Conservation (phyloP, 2,329 filamentous ascomycete genomes). For the Pseudocercospora pini-densiflorae region DNA sequence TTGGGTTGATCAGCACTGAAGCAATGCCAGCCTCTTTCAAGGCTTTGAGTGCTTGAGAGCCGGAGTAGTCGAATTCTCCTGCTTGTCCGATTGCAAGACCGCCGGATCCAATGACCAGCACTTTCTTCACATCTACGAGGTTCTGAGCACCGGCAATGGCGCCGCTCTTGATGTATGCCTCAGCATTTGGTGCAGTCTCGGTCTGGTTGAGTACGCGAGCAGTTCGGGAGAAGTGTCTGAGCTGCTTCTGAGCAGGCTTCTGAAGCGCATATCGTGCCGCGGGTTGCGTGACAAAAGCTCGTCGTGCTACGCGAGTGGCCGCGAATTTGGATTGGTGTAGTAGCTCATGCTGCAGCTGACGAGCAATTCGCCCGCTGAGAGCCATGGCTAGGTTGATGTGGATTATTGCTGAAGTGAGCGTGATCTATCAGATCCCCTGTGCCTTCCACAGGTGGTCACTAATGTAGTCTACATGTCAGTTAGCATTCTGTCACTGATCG, state of each 20-base stretch:
- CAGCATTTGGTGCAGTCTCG: constrained; percentile 76
- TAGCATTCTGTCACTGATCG: neutral
- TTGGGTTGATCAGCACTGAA: constrained; percentile 95
- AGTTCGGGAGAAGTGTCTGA: constrained; percentile 35
- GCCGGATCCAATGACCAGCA: constrained; percentile 93
- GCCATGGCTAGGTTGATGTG: constrained; percentile 33
- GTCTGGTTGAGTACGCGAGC: constrained; percentile 43
- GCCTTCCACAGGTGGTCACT: constrained; percentile 73
- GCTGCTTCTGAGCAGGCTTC: constrained; percentile 26
- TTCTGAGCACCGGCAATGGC: constrained; percentile 77
- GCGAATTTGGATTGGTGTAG: constrained; percentile 32
- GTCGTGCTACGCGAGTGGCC: constrained; percentile 32
- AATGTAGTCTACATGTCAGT: constrained; percentile 60
- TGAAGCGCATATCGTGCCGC: constrained; percentile 23
- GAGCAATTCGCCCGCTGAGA: constrained; percentile 39
- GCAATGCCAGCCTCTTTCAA: constrained; percentile 92
- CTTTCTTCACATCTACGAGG: constrained; percentile 91
- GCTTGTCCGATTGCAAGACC: constrained; percentile 96
- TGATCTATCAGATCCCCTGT: constrained; percentile 58
- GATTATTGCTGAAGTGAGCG: neutral
- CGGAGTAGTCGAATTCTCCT: constrained; percentile 98
- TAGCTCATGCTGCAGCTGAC: constrained; percentile 38
- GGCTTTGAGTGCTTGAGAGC: constrained; percentile 94
- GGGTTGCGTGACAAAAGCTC: constrained; percentile 36
- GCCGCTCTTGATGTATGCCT: constrained; percentile 88